These are phyloP conservation scores for Talaromyces piceae DNA, from an alignment of 2,329 filamentous ascomycete genomes.

Conservation along the genomic window DNA sequence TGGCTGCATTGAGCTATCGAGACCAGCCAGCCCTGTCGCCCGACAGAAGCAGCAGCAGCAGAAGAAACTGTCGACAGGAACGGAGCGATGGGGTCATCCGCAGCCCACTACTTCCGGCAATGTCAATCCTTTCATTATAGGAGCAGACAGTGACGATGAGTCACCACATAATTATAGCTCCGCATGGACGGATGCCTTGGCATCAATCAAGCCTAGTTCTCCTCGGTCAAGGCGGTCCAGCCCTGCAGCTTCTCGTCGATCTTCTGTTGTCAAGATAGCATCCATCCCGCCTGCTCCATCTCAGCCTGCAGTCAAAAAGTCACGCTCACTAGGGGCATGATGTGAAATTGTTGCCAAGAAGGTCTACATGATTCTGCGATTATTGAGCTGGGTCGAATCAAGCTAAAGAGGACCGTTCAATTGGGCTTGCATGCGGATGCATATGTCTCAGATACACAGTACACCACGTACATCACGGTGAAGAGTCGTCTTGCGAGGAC, in stretches of 20 bases:
- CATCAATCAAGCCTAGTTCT: neutral
- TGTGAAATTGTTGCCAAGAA: too few relatives aligned
- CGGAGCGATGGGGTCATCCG: neutral
- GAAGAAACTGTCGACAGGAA: neutral
- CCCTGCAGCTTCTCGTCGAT: conserved; percentile 9
- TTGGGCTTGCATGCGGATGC: neutral
- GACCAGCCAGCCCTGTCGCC: conserved; percentile 6
- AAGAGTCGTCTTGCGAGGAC: neutral
- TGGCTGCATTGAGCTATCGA: conserved; percentile 6
- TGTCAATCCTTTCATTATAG: neutral
- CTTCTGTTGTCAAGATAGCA: conserved; percentile 7
- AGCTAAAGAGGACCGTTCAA: neutral
- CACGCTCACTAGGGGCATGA: neutral
- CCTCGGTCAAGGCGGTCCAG: conserved; percentile 5
- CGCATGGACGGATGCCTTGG: neutral
- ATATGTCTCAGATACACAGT: neutral
- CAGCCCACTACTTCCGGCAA: neutral
- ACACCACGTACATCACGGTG: neutral
- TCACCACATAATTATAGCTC: neutral
- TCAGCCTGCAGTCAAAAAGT: neutral
- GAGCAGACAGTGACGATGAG: conserved; percentile 10
- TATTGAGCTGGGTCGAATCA: too few relatives aligned
- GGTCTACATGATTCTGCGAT: too few relatives aligned
- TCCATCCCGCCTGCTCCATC: neutral
- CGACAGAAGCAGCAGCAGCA: neutral